Base-by-base conservation (phyloP, 1,139 yeast genomes). In the Zygosaccharomyces sapae region DNA sequence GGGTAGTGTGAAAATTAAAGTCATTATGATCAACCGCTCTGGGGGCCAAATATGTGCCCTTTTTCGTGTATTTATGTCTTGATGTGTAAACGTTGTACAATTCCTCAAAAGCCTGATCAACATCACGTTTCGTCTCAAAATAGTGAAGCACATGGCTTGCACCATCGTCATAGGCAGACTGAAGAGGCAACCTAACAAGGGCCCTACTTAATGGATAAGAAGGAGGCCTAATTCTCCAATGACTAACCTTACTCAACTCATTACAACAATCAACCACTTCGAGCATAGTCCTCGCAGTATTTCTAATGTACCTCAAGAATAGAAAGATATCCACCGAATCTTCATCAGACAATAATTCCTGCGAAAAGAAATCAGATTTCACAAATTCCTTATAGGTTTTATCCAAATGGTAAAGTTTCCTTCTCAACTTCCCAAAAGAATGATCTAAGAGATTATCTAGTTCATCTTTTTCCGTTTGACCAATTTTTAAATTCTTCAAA, bases 51-150 rank as follows among this genome's bases (percentile, higher is more conserved):
- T 44, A 33, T 3, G 38, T 45, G 31, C 45, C 52, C 19, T 41
- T 37, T 9, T 22, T 33, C n/a, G 13, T 43, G 38, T 55, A 55
- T 25, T 57, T 54, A 43, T 61, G 66, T 40, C 66, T 62, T 1
- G 77, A 72, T 0, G 76, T 71, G 49, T 72, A 71, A 19, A 70
- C 53, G 50, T 70, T 67, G 54, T 70, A 70, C 6, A 70, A 62
- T 47, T 70, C 68, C 46, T 74, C 77, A 50, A 75, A 72, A 0
- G 74, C 70, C 41, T 75, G 77, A 43, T 75, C 79, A 5, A 77
- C 77, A 44, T 73, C 80, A 10, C 62, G 46, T 44, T 70, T 70
- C 1, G 73, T 67, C 44, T 72, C 75, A 47, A 66, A 67, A 50
- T 73, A 75, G 42, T 70, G 68, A 20, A 70, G 65, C 4, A 73